Evolutionary conservation across 805 yeast species (phyloP).

Genomic region (Novakomyces olei): DNA sequence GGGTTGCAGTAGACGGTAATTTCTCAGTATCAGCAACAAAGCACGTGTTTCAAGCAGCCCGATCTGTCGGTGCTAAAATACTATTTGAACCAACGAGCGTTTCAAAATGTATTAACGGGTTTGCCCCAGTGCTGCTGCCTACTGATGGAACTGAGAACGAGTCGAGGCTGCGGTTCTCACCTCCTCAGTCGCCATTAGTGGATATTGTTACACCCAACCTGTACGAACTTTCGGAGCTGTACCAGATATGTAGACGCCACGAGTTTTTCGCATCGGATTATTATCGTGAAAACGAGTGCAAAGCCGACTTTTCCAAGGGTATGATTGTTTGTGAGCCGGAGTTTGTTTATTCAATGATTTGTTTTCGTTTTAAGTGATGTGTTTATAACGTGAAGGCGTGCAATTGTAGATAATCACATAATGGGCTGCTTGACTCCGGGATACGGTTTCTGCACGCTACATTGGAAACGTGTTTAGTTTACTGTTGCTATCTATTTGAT

Average conservation of each 20-base stretch:
- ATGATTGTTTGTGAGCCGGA: not conserved
- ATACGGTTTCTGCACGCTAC: too few relatives aligned
- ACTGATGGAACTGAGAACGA: too few relatives aligned
- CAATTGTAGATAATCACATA: too few relatives aligned
- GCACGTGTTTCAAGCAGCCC: not conserved
- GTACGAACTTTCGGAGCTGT: conserved; percentile 35
- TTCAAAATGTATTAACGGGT: not conserved
- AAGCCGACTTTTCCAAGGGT: not conserved
- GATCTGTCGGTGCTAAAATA: conserved; percentile 1
- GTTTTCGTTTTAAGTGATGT: not conserved
- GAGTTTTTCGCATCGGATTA: not conserved
- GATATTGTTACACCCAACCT: conserved; percentile 47
- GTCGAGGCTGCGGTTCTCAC: too few relatives aligned
- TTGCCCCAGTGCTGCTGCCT: too few relatives aligned
- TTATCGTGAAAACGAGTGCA: not conserved
- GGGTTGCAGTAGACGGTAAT: not conserved
- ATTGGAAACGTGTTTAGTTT: too few relatives aligned
- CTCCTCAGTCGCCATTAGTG: too few relatives aligned
- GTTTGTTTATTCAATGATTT: not conserved
- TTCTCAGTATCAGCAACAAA: not conserved
- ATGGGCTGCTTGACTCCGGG: too few relatives aligned
- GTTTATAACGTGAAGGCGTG: too few relatives aligned
- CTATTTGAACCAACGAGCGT: not conserved
- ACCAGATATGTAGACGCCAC: conserved; percentile 25
- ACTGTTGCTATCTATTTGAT: too few relatives aligned